These are phyloP conservation scores for Suillus placidus DNA, from an alignment of 768 basidiomycete genomes.

Conservation along the genomic window DNA sequence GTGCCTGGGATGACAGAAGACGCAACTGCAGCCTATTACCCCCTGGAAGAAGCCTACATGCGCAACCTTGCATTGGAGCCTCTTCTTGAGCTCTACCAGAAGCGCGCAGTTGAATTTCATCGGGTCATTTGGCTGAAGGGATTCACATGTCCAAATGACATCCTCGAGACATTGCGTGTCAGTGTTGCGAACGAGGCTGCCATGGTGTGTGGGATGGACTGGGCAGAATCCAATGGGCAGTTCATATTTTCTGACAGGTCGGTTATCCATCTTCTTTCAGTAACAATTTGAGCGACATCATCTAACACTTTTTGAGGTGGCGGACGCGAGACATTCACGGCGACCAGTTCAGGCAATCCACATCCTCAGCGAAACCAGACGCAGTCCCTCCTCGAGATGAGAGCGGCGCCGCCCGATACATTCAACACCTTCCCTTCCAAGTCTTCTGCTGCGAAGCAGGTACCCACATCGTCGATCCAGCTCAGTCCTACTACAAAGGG, in stretches of 20 bases:
- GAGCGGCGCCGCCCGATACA: conserved; percentile 79
- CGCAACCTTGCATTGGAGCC: conserved; percentile 93
- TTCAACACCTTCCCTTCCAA: conserved; percentile 94
- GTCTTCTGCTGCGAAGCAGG: conserved; percentile 99
- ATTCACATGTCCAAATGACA: conserved; percentile 98
- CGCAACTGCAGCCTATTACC: conserved; percentile 89
- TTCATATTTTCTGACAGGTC: conserved; percentile 98
- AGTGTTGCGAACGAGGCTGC: conserved; percentile 90
- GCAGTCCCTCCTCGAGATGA: conserved; percentile 92
- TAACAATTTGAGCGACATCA: conserved; percentile 8
- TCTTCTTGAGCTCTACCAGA: conserved; percentile 75
- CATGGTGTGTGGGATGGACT: conserved; percentile 99
- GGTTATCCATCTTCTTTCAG: conserved; percentile 25
- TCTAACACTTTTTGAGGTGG: conserved; percentile 60
- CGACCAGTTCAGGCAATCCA: conserved; percentile 96
- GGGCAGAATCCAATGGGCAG: conserved; percentile 96
- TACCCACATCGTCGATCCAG: conserved; percentile 94
- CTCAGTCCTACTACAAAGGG: conserved; percentile 93
- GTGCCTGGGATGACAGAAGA: conserved; percentile 93
- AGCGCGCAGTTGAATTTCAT: conserved; percentile 79
- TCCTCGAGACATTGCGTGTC: conserved; percentile 92
- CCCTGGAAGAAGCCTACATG: conserved; percentile 92
- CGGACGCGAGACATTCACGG: conserved; percentile 97
- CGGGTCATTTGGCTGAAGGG: conserved; percentile 98
- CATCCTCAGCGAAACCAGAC: conserved; percentile 87